These are phyloP conservation scores for Biscogniauxia marginata DNA, from an alignment of 2,329 filamentous ascomycete species.

Conservation along the genomic window DNA sequence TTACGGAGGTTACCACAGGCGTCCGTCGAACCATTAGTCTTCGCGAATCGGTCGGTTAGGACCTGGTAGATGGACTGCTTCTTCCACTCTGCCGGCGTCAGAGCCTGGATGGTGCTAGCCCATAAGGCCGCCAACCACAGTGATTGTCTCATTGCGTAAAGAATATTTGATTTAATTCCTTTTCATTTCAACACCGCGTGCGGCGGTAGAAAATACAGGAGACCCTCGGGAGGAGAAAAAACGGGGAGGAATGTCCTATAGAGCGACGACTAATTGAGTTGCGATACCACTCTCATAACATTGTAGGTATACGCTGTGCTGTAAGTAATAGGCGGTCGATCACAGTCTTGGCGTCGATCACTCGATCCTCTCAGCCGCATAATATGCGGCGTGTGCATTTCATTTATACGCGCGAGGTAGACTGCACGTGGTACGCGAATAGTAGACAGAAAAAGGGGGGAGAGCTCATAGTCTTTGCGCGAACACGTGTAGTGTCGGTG, in stretches of 20 bases:
- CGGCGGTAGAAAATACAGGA: background rate
- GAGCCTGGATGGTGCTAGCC: constrained; percentile 18
- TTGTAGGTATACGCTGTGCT: no score
- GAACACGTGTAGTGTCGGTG: background rate
- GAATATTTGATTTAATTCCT: background rate
- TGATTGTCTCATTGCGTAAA: constrained; percentile 15
- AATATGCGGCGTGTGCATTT: background rate
- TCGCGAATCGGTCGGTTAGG: constrained; percentile 33
- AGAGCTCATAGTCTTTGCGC: background rate
- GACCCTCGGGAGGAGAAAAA: background rate
- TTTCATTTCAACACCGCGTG: no score
- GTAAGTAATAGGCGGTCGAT: background rate
- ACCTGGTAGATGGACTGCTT: constrained; percentile 46
- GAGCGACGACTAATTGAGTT: background rate
- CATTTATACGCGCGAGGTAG: background rate
- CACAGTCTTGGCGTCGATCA: background rate
- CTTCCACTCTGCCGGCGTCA: constrained; percentile 36
- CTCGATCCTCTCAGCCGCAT: background rate
- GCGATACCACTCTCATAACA: background rate
- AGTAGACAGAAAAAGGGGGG: background rate
- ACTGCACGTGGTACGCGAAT: background rate
- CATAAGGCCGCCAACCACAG: constrained; percentile 11
- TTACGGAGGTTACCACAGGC: constrained; percentile 25
- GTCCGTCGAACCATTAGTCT: constrained; percentile 37
- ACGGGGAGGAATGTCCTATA: background rate